Conservation (phyloP, 1,139 yeast species). For the Kluyveromyces sp. region DNA sequence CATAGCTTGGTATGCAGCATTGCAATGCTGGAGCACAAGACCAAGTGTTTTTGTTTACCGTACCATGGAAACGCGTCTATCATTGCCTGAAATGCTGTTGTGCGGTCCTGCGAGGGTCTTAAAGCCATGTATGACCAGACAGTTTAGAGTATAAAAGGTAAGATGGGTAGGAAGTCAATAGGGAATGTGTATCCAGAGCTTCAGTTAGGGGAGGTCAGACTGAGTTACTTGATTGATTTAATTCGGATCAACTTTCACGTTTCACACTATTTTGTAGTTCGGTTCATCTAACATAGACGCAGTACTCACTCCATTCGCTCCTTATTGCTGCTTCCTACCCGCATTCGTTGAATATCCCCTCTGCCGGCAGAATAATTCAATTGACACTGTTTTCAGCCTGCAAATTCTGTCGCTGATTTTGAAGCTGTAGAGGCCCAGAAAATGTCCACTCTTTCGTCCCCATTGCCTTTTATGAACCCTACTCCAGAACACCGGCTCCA, state of each 20-base stretch:
- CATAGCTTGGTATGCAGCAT: too few relatives aligned
- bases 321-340: not conserved
- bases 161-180: not conserved
- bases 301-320: not conserved
- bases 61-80: too few relatives aligned
- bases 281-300: too few relatives aligned
- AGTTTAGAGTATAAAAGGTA: not conserved
- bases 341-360: not conserved
- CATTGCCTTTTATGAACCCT: not conserved
- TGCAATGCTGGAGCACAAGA: too few relatives aligned
- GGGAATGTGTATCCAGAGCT: not conserved
- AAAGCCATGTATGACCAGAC: not conserved
- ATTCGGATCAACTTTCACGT: not conserved
- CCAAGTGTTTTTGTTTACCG: not conserved
- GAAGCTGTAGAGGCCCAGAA: not conserved
- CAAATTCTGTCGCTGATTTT: not conserved
- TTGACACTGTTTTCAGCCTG: too few relatives aligned
- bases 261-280: too few relatives aligned
- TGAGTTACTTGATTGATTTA: not conserved
- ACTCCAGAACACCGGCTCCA: slow-evolving; percentile 14
- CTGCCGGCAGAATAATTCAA: too few relatives aligned
- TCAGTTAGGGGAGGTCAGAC: not conserved
- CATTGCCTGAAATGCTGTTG: too few relatives aligned
- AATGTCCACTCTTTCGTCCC: slow-evolving; percentile 4
- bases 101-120: not conserved